Evolutionary conservation across 208 protist species (phyloP), one percentile per base, ranked within the genome.

Genomic region (Trypanosoma lewisi): DNA sequence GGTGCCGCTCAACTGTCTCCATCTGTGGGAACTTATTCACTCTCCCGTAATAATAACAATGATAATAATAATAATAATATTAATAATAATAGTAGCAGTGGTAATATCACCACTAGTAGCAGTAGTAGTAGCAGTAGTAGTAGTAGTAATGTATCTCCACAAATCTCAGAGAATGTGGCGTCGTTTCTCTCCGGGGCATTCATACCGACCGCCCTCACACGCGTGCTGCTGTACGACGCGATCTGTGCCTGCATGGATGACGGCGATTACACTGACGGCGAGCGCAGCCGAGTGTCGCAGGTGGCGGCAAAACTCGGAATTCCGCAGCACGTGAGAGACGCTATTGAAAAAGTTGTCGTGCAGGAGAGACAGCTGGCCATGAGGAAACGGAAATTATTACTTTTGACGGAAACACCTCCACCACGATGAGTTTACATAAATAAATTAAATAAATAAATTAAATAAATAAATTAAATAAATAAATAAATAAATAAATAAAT

Each of bases 191-290:
- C 75, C 17, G 63, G 73, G 0, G 51, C 75, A 19, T 61, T 76
- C 5, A 75, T 91, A 48, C 77, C 84, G 1, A 65, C 80, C 0
- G 65, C 67, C 0, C 58, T 91, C 28, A 74, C 75, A 3, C 80
- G 80, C 8, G 67, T 91, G 33, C 63, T 91, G 9, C 31, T 91
- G 5, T 91, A 91, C 63, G 84, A 91, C 53, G 81, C 80, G 2
- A 78, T 93, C 11, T 82, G 70, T 37, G 75, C 73, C 23, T 93
- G 80, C 23, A 64, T 83, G 33, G 78, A 73, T 36, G 80, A 83
- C 31, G 75, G 72, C n/a, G 19, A 80, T 12, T 89, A 89, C 69
- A 75, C 68, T 37, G 63, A 65, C 12, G 73, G 63, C 25, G 75
- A 88, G 59, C 73, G 75, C 36, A 71, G 83, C 27, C 61, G 80